Percentiles rank a stretch among this genome's conserved stretches.
Conservation (phyloP, 1,284 basidiomycete genomes). For the Kalmanozyma brasiliensis region DNA sequence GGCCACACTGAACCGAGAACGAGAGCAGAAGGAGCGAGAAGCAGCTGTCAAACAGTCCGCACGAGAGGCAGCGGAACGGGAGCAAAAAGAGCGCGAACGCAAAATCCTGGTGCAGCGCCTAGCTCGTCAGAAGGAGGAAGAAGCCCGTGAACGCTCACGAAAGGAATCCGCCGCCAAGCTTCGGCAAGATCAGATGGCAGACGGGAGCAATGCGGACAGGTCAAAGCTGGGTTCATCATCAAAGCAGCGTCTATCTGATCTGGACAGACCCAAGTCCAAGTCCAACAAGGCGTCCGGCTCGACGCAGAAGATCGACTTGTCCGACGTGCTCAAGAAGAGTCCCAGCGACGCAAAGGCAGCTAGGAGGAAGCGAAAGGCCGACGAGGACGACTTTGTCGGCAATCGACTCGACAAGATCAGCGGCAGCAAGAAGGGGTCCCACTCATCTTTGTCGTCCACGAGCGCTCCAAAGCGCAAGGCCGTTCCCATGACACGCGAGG, state of each 20-base stretch:
- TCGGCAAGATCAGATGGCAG: slow-evolving; percentile 8
- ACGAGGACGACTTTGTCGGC: slow-evolving; percentile 49
- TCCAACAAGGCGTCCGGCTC: slow-evolving; percentile 18
- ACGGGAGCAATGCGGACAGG: slow-evolving; percentile 8
- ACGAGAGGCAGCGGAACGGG: slow-evolving; percentile 32
- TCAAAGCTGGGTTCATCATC: not conserved
- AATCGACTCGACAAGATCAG: slow-evolving; percentile 33
- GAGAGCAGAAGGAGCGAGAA: slow-evolving; percentile 34
- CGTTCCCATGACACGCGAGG: slow-evolving; percentile 49
- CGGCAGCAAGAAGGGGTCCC: slow-evolving; percentile 9
- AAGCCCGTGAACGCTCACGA: slow-evolving; percentile 32
- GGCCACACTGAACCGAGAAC: slow-evolving; percentile 26
- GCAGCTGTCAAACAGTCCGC: slow-evolving; percentile 40
- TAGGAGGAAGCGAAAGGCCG: slow-evolving; percentile 30
- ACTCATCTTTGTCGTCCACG: slow-evolving; percentile 9
- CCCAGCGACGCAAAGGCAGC: slow-evolving; percentile 6
- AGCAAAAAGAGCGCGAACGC: slow-evolving; percentile 40
- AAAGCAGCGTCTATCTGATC: slow-evolving; percentile 1
- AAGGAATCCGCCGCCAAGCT: slow-evolving; percentile 24
- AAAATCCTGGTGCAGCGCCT: slow-evolving; percentile 44
- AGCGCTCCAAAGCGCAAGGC: slow-evolving; percentile 20
- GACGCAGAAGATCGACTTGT: slow-evolving; percentile 39
- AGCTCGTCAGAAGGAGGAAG: slow-evolving; percentile 40
- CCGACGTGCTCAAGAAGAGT: slow-evolving; percentile 14
- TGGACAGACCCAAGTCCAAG: slow-evolving; percentile 1